A percentile compares a stretch with the other conserved stretches of the same genome.
These are phyloP conservation scores for Malassezia psittaci DNA, from an alignment of 1,284 basidiomycete species.

Conservation along the genomic window DNA sequence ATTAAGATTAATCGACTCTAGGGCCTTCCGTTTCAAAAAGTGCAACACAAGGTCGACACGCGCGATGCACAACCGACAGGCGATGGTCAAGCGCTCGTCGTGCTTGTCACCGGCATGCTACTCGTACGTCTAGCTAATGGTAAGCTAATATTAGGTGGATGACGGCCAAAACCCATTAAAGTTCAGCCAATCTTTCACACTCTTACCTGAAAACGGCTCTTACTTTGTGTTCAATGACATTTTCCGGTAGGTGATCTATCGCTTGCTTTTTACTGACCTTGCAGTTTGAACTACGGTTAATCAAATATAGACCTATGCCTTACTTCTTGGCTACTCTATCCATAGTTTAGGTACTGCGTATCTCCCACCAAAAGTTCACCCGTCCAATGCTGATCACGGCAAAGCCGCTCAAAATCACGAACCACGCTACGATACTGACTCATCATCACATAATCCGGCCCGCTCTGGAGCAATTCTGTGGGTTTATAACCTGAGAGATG, in stretches of 20 bases:
- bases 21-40: conserved; percentile 69
- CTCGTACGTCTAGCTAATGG: conserved; percentile 37
- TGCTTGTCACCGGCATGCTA: conserved; percentile 78
- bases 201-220: conserved; percentile 63
- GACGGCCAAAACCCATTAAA: conserved; percentile 25
- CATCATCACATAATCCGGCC: conserved; percentile 9
- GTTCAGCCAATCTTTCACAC: conserved; percentile 60
- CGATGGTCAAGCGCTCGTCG: conserved; percentile 60
- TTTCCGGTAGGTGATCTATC: conserved; percentile 28
- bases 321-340: too few relatives aligned
- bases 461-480: neutral
- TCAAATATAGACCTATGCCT: too few relatives aligned
- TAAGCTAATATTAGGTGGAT: conserved; percentile 17
- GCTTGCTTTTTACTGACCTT: neutral
- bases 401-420: neutral
- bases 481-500: neutral
- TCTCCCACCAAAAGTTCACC: neutral
- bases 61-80: conserved; percentile 81
- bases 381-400: neutral
- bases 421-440: conserved; percentile 1
- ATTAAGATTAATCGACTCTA: conserved; percentile 45
- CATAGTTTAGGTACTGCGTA: too few relatives aligned
- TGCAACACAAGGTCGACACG: conserved; percentile 72
- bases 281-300: conserved; percentile 38
- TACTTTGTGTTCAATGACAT: conserved; percentile 67